Evolutionary conservation across 768 basidiomycete genomes (phyloP).

Genomic region (Epithele typhae): DNA sequence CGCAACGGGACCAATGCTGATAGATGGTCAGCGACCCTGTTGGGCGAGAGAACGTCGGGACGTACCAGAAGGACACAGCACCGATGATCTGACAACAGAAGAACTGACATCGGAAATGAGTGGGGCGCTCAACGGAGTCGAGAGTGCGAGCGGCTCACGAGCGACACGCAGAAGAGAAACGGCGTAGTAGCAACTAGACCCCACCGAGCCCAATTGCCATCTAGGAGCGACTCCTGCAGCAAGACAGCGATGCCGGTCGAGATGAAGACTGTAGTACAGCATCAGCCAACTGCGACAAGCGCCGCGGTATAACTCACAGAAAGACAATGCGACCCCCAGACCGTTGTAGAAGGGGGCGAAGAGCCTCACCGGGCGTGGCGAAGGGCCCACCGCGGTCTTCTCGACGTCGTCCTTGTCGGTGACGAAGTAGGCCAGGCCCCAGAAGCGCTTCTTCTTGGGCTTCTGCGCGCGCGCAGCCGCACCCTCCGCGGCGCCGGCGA

Average conservation of each 20-base stretch:
- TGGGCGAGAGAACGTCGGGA: not conserved
- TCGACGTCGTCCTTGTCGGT: conserved; percentile 44
- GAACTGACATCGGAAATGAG: conserved; percentile 42
- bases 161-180: conserved; percentile 69
- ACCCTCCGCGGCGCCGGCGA: conserved; percentile 5
- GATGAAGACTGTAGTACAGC: conserved; percentile 52
- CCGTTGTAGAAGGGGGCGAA: conserved; percentile 74
- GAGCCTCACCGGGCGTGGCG: conserved; percentile 39
- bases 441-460: conserved; percentile 18
- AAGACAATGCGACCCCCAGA: conserved; percentile 55
- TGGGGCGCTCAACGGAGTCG: not conserved
- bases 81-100: conserved; percentile 65
- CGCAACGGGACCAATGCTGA: conserved; percentile 77
- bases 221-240: conserved; percentile 64
- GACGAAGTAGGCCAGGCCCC: conserved; percentile 22
- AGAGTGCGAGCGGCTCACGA: conserved; percentile 41
- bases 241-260: conserved; percentile 53
- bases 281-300: not conserved
- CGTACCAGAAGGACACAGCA: conserved; percentile 64
- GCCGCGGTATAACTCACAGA: conserved; percentile 42
- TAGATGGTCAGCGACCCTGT: not conserved
- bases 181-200: conserved; percentile 62
- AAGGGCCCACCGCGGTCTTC: conserved; percentile 35
- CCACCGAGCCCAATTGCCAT: conserved; percentile 59
- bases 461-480: conserved; percentile 4